Base-by-base conservation (phyloP, 805 yeast genomes). In the Naumovozyma dairenensis region DNA sequence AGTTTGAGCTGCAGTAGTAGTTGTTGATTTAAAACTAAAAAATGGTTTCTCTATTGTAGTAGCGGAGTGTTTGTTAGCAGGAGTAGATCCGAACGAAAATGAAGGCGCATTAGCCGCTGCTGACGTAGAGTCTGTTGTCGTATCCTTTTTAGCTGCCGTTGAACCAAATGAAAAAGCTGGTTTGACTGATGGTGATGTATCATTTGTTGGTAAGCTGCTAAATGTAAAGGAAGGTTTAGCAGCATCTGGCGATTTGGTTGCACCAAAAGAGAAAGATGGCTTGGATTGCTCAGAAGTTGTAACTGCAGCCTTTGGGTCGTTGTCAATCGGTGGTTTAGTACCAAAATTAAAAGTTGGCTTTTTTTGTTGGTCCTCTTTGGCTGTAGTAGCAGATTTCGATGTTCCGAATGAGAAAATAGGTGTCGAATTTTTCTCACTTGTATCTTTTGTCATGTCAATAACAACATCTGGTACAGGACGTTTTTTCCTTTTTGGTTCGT, bases 161-260 rank as follows among this genome's bases (percentile, higher is more conserved):
- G 25, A 9, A 21, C 39, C 44, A 33, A 42, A 45, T 3, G 40
- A 29, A 21, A 44, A 44, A 0, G 47, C 29, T 2, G 44, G 42
- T 27, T 41, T 37, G n/a, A n/a, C 16, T 1, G 33, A 3, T 21
- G 34, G 13, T 4, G 32, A 15, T n/a, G n/a, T n/a, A n/a, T n/a
- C n/a, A n/a, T n/a, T n/a, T n/a, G n/a, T n/a, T n/a, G n/a, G n/a
- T n/a, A n/a, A n/a, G n/a, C n/a, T n/a, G 8, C 38, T 40, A 26
- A 42, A 44, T 8, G 36, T 19, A 14, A 43, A 40, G n/a, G 40
- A 22, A 9, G 45, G 38, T 20, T 17, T 36, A 4, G 16, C 17
- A 29, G 27, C 8, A 14, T 5, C 22, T 13, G 29, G 27, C 6
- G 26, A 14, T 8, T 25, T 28, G 5, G 5, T 37, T 1, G 33